Base-by-base conservation (phyloP, 2,329 filamentous ascomycete genomes). In the Hirsutella rhossiliensis region DNA sequence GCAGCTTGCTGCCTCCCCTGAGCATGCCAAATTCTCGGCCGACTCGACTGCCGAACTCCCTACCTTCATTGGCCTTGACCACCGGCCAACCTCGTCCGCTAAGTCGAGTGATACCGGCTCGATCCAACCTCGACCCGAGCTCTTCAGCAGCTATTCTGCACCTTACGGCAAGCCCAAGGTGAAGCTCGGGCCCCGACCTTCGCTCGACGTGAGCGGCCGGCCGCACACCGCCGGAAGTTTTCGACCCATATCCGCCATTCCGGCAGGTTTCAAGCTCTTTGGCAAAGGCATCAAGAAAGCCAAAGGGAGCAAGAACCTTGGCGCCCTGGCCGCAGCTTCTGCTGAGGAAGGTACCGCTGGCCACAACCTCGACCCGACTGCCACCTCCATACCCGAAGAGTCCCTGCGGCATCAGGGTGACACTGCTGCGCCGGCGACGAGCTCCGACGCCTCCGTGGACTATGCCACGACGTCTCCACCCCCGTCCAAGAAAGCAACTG, bases 141-240 rank as follows among this genome's bases (percentile, higher is more conserved):
- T 72, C 30, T 72, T 72, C 55, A 66, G 62, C 50, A 69, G 69
- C 47, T 60, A 65, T 20, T 65, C 69, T 12, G 75, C 76, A 50
- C 59, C 63, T 36, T 72, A 71, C 51, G 66, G 68, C 53, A 87
- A 85, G 56, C 83, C 82, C 38, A 96, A 94, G 60, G 81, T 95
- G 45, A 96, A 94, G 63, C 76, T 95, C 38, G 92, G 82, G 1
- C 90, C 92, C 11, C 77, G 90, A 39, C 88, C 88, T 23, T 90
- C 87, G 3, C 59, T 80, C 37, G 82, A 87, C 48, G 68, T 74
- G 36, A 68, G 71, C 49, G 72, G 77, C 45, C 72, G 74, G 54
- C 75, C 79, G 47, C 74, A 81, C 40, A 82, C 65, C 64, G 80
- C 60, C 64, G 79, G 59, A 46, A 73, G 78, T 54, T 74, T 79